Evolutionary conservation across 345 rosid species (phyloP).

Genomic region (Turritis glabra): DNA sequence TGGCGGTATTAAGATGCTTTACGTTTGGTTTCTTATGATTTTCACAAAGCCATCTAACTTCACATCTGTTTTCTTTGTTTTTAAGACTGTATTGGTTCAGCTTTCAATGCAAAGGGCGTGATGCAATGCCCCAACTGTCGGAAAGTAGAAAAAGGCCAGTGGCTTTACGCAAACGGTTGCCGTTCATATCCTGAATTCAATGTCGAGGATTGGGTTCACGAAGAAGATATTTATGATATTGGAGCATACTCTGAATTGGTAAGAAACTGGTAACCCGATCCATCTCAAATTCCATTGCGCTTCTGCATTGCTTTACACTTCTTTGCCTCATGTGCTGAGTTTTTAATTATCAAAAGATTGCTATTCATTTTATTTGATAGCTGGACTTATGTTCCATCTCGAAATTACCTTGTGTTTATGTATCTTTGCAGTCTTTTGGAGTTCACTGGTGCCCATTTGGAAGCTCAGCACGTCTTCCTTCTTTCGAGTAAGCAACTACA

Average conservation of each 20-base stretch:
- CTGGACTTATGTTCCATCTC: not conserved
- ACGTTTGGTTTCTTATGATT: constrained; percentile 3
- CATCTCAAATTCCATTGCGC: not conserved
- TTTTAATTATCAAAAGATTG: not conserved
- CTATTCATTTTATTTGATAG: constrained; percentile 1
- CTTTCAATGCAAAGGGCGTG: constrained; percentile 89
- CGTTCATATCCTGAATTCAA: constrained; percentile 74
- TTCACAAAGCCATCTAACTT: not conserved
- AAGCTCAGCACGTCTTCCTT: constrained; percentile 68
- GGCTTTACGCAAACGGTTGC: constrained; percentile 89
- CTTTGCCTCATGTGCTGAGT: not conserved
- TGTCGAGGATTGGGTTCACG: constrained; percentile 91
- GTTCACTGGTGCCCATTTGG: constrained; percentile 97
- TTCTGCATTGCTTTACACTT: not conserved
- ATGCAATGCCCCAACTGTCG: constrained; percentile 99
- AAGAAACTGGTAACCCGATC: constrained; percentile 8
- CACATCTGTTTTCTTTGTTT: constrained; percentile 20
- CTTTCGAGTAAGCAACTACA: constrained; percentile 65
- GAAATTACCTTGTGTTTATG: constrained; percentile 14
- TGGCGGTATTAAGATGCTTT: not conserved
- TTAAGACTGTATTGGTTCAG: constrained; percentile 96
- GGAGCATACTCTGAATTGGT: constrained; percentile 85
- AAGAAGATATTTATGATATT: constrained; percentile 85
- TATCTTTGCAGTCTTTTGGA: constrained; percentile 77
- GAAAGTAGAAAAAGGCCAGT: constrained; percentile 95